Base-by-base conservation (phyloP, 345 rosid species). In the Hibiscus mutabilis region DNA sequence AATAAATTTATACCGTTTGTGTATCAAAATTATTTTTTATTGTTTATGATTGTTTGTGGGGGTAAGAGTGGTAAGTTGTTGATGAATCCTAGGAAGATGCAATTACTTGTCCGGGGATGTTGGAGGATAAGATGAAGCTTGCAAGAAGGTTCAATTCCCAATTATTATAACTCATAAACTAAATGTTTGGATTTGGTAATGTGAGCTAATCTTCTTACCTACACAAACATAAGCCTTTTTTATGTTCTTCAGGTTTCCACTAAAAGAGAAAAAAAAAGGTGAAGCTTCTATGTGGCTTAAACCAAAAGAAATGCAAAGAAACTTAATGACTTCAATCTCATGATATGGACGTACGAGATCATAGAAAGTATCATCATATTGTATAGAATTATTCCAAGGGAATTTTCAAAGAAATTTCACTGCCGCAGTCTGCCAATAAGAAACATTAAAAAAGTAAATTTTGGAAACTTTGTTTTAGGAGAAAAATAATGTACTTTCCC, bases 321-420 rank as follows among this genome's bases (percentile, higher is more conserved):
- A 57, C n/a, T 40, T 64, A 22, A 42, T 22, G 24, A 22, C 25
- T 42, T 12, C 31, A 22, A 66, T 25, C 21, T 46, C 21, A 15
- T 46, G 21, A 2, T 66, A 24, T 44, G 37, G 56, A 66, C n/a
- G 22, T 22, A 13, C 42, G 4, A 42, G 18, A 14, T 64, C 11
- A n/a, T n/a, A n/a, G n/a, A 64, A 9, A 52, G 21, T 16, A 52
- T 4, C 2, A 6, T n/a, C 9, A 18, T 53, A 7, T 6, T 19
- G 6, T 55, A 21, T 56, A 18, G 0, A 18, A 16, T 16, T 51
- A 55, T 55, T 21, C 2, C 0, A 25, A 3, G 24, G 46, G 65
- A 18, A 31, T 61, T 14, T 61, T 61, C 70, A 46, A 15, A 15
- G 70, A 66, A 66, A 66, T 66, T 47, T 66, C 70, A 66, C 70